Conservation (phyloP, 495 filamentous ascomycete species). For the Pyrenula massariospora region DNA sequence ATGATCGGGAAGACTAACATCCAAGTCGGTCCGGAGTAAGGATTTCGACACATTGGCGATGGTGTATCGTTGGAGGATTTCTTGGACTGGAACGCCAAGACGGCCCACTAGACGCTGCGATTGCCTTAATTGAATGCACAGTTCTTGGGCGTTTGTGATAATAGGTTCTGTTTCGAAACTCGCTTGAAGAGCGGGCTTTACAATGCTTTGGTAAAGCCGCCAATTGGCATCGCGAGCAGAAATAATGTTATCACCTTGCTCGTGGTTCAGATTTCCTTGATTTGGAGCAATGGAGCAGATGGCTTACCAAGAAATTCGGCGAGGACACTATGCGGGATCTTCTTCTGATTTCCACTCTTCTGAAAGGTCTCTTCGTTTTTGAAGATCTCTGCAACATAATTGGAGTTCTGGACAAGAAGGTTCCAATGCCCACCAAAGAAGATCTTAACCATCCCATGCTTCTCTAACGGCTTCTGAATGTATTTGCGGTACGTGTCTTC, state of each 20-base stretch:
- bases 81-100: constrained; percentile 2
- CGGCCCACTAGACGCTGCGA: neutral
- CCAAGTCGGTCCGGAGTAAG: constrained; percentile 6
- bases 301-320: constrained; percentile 17
- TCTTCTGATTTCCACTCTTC: constrained; percentile 34
- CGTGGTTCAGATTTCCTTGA: neutral
- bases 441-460: constrained; percentile 32
- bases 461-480: constrained; percentile 7
- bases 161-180: constrained; percentile 7
- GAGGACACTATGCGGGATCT: constrained; percentile 31
- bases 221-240: constrained; percentile 21
- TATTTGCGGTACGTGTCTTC: constrained; percentile 8
- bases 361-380: constrained; percentile 30
- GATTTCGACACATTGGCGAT: constrained; percentile 9
- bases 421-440: constrained; percentile 32
- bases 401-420: constrained; percentile 21
- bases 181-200: constrained; percentile 24
- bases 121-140: neutral
- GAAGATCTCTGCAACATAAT: constrained; percentile 30
- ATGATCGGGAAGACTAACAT: constrained; percentile 1
- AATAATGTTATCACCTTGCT: constrained; percentile 25
- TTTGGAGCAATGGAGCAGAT: neutral
- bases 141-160: constrained; percentile 3
- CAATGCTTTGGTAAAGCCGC: constrained; percentile 20
- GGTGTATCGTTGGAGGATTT: constrained; percentile 6